A percentile compares a stretch with the other conserved stretches of the same genome.
Evolutionary conservation across 1,284 basidiomycete genomes (phyloP).

Genomic region (Rhodotorula sp.): DNA sequence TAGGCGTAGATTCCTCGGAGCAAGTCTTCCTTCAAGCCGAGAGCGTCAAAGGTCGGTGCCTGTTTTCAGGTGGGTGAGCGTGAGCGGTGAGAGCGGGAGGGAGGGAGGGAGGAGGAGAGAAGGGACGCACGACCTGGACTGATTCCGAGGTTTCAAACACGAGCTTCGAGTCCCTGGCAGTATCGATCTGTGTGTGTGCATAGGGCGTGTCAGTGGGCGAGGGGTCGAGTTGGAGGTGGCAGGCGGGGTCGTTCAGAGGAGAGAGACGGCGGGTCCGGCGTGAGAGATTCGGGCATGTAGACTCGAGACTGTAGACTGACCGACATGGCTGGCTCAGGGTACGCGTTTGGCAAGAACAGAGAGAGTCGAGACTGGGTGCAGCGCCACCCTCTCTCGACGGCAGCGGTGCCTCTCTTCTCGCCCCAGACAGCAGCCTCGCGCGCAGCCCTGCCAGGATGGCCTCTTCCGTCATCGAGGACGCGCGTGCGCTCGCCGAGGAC

Average conservation of each 20-base stretch:
- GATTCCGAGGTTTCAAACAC: conserved; percentile 97
- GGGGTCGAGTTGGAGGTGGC: too few species aligned
- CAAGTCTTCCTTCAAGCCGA: conserved; percentile 82
- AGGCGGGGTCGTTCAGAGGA: too few species aligned
- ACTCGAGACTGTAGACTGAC: neutral
- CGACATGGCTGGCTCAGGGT: conserved; percentile 2
- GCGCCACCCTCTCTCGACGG: too few species aligned
- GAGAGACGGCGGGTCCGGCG: neutral
- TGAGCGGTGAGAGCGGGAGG: neutral
- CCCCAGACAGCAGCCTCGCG: neutral
- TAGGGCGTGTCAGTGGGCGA: too few species aligned
- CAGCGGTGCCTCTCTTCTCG: too few species aligned
- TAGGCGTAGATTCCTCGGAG: conserved; percentile 98
- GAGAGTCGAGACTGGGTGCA: neutral
- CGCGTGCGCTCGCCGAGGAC: conserved; percentile 92
- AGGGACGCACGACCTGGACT: conserved; percentile 61
- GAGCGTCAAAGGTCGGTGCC: conserved; percentile 45
- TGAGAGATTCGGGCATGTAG: neutral
- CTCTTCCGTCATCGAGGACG: conserved; percentile 85
- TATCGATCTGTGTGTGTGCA: conserved; percentile 28
- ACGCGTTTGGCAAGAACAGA: neutral
- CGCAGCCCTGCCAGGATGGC: conserved; percentile 51
- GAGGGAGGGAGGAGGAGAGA: neutral
- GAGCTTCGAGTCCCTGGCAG: conserved; percentile 63
- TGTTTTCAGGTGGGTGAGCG: conserved; percentile 1